Base-by-base conservation (phyloP, 139 green algal species). In the Zygnema circumcarinatum region DNA sequence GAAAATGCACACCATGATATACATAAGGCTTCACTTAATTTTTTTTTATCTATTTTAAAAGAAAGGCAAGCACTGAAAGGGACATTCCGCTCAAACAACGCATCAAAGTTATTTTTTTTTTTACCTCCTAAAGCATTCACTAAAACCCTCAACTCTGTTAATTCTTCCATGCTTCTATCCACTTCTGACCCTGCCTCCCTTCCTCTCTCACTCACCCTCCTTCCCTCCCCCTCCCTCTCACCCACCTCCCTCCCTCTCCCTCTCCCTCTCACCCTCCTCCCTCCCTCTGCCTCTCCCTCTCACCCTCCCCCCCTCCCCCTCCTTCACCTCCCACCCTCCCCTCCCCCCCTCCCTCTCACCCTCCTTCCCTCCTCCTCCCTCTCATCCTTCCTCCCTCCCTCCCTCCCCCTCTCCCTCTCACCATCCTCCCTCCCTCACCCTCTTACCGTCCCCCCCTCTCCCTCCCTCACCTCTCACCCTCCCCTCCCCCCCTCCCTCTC, bases 201-300 rank as follows among this genome's bases (percentile, higher is more conserved):
- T 78, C 16, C 39, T 11, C 38, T 78, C 69, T 11, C 69, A 3
- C 38, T 56, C 69, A 25, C 39, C 69, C 69, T 78, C 16, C 69
- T 78, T 78, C 69, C 69, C 69, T 11, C 69, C 36, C 38, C 16
- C 36, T 56, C 16, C 39, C 69, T 11, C 16, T 11, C 16, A 3
- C 16, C 69, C 39, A 7, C 11, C 69, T 78, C 38, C 39, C 36
- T 25, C 38, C 39, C 36, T 11, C 38, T 78, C 38, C 39, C 38
- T 47, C 69, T n/a, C n/a, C n/a, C n/a, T n/a, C n/a, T n/a, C n/a
- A n/a, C n/a, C n/a, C n/a, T n/a, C 39, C 11, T 78, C 3, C 36
- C 36, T 78, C 16, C 36, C 69, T 78, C 69, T 56, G 7, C 69
- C 69, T 78, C 69, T 11, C 16, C 69, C 7, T 25, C 69, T 78